Conservation (phyloP, 73 alveolate species). For the Blepharisma stoltei region DNA sequence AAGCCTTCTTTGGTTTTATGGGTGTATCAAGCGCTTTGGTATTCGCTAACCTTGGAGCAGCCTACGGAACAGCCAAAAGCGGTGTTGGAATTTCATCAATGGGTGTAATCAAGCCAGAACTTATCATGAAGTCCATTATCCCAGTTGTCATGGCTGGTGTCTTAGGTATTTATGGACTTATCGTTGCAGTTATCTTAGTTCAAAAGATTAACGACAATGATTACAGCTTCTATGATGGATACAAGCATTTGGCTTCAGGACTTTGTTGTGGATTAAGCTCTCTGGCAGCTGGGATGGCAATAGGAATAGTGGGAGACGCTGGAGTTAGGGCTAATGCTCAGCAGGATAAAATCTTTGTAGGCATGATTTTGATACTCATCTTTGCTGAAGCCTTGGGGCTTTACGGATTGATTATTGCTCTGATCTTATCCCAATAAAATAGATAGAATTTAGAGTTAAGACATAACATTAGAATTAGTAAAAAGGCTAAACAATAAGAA, state of each 20-base stretch:
- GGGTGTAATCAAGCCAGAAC: constrained; percentile 99
- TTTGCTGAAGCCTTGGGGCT: constrained; percentile 98
- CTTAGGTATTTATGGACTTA: constrained; percentile 98
- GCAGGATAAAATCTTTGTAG: constrained; percentile 97
- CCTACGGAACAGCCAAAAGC: constrained; percentile 84
- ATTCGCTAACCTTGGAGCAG: constrained; percentile 60
- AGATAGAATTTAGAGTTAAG: neutral
- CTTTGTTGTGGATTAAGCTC: constrained; percentile 94
- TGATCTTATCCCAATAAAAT: constrained; percentile 71
- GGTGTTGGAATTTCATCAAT: constrained; percentile 98
- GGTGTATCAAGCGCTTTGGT: constrained; percentile 60
- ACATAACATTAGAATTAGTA: no score
- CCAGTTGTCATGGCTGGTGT: constrained; percentile 99
- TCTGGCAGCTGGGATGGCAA: constrained; percentile 98
- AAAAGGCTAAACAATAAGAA: no score
- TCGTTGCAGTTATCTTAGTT: constrained; percentile 93
- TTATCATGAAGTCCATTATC: constrained; percentile 96
- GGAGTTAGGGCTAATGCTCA: constrained; percentile 99
- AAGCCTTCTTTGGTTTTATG: constrained; percentile 55
- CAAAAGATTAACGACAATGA: constrained; percentile 37
- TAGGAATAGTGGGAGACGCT: constrained; percentile 99
- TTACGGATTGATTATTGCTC: constrained; percentile 92
- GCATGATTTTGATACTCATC: constrained; percentile 94
- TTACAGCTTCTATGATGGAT: constrained; percentile 83
- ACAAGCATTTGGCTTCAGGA: constrained; percentile 95